Evolutionary conservation across 1,139 yeast species (phyloP).

Genomic region (Candida frijolesensis): DNA sequence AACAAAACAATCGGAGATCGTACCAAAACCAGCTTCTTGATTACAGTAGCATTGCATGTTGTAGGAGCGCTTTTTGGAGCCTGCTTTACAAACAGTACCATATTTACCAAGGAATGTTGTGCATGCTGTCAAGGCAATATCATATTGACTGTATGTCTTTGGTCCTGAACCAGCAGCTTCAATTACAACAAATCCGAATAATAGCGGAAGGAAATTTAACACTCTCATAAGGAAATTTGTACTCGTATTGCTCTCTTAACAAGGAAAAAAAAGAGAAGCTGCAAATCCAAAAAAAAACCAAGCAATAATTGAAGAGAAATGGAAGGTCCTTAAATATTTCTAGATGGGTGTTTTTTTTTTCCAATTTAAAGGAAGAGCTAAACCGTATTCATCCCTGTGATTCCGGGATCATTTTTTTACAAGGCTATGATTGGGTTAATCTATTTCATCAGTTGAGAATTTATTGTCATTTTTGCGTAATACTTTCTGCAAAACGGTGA

Average conservation of each 20-base stretch:
- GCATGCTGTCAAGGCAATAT: constrained; percentile 14
- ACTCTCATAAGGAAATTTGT: not conserved
- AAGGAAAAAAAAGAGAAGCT: no score
- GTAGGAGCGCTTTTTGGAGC: constrained; percentile 2
- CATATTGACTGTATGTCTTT: constrained; percentile 4
- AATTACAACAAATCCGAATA: not conserved
- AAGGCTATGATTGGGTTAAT: no score
- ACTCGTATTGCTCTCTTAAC: no score
- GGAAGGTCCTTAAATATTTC: no score
- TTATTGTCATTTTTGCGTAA: not conserved
- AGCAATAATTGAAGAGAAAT: no score
- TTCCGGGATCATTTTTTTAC: no score
- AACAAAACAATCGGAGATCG: constrained; percentile 21
- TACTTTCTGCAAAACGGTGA: no score
- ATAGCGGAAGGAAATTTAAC: not conserved
- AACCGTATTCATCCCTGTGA: no score
- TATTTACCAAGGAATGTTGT: constrained; percentile 8
- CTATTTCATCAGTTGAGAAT: constrained; percentile 5
- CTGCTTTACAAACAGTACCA: constrained; percentile 11
- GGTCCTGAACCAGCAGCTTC: constrained; percentile 3
- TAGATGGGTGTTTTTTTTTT: no score
- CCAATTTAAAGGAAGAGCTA: no score
- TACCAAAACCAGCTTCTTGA: constrained; percentile 21
- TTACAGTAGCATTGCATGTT: constrained; percentile 20
- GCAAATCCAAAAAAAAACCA: no score